Evolutionary conservation across 192 early-diverging fungal genomes (phyloP), one percentile per base, ranked within the genome.

Genomic region (Backusella sp.): DNA sequence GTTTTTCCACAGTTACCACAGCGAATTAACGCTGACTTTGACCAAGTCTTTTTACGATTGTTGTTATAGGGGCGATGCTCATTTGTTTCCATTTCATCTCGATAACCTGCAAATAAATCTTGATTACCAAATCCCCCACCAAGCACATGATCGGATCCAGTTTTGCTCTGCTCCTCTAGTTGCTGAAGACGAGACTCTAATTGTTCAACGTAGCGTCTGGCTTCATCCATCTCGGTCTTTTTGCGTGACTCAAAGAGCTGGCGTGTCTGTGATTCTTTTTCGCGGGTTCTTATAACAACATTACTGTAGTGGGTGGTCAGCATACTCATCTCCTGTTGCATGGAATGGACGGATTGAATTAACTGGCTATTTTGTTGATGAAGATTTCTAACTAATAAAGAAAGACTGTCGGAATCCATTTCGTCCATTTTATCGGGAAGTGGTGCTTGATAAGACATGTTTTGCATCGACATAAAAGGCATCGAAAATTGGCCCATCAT

Each of bases 1-100:
- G 78, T 36, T 62, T 84, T 82, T 12, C 83, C 87, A 62, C 87
- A 88, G 53, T 88, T 86, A 26, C 87, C 87, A 30, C 86, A 88
- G 4, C 86, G 75, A 0, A 88, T 74, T 30, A 23, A 70, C 14
- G 37, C 28, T 37, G 28, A 35, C 37, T 65, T 66, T 32, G 23
- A 34, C 62, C 39, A 44, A 3, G 23, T 36, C 30, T 67, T 62
- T 9, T 28, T 35, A 8, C 34, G 30, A 59, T 35, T 26, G n/a
- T 6, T 6, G 23, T 73, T n/a, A 26, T 21, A 14, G 11, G 49
- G n/a, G n/a, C 17, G 68, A 23, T 70, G 70, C 68, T 78, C 68
- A 68, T 82, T 69, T 74, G 73, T 66, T 35, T 32, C 39, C 76
- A 77, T 77, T 68, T 77, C 70, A 41, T 73, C 62, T 9, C 76